Evolutionary conservation across 768 basidiomycete species (phyloP), one percentile per base, ranked within the genome.

Genomic region (Mycena amicta): DNA sequence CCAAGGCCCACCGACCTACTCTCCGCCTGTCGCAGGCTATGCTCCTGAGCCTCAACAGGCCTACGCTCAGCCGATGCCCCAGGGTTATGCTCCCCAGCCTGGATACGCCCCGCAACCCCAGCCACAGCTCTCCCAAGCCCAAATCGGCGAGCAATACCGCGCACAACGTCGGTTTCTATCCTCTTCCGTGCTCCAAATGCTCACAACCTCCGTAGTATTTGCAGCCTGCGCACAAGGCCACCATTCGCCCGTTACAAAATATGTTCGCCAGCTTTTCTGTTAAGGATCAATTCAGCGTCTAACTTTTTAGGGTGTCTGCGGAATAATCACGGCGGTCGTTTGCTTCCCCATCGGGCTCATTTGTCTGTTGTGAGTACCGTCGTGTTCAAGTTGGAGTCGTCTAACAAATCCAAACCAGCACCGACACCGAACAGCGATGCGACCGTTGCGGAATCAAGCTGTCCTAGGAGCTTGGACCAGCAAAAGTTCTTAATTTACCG

Each of bases 361-460:
- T 23, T 71, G 68, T 47, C 65, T 72, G 41, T 70, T 69, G 71
- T 71, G 39, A 33, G 68, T 63, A 45, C 28, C 67, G 12, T 61
- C 70, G 61, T 71, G 68, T 15, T 69, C 68, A n/a, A 65, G 29
- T 2, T 46, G 56, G 40, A 12, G 11, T 39, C 11, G 12, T 22
- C n/a, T 28, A 23, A 22, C 52, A 61, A 18, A 53, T 31, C 18
- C 5, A 15, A 45, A 25, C 28, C 50, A 73, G 74, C 53, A 56
- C 66, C 37, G 73, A 75, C 43, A 70, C 69, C 1, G 71, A 74
- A 39, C 64, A 66, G 52, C 66, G 67, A 18, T 75, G 74, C 52
- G 52, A 66, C 23, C 64, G 73, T 25, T 75, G 74, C 46, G 74
- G 74, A n/a, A 61, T 68, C 27, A 63, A 64, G 40, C 51, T 73